phyloP scores from a whole-genome alignment of 2,329 filamentous ascomycete species.

The Beauveria pseudobassiana region DNA sequence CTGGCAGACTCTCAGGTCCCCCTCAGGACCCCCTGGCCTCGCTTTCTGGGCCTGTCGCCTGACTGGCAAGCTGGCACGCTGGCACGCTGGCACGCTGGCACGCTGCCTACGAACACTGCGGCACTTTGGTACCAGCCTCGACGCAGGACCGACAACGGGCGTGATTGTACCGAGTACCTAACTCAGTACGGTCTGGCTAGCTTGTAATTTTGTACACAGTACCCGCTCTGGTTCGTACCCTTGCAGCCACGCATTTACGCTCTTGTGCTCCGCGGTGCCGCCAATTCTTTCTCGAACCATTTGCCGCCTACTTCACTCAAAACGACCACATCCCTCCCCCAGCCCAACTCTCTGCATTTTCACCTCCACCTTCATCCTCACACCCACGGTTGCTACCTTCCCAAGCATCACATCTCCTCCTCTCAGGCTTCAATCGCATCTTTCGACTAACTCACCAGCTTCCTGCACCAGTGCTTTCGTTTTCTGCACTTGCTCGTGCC shows the following conservation, averaged over 20 bases:
- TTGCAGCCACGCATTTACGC: neutral
- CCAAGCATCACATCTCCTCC: neutral
- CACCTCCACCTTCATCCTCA: slow-evolving; percentile 5
- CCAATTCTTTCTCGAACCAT: slow-evolving; percentile 7
- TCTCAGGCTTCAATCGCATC: neutral
- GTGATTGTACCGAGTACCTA: neutral
- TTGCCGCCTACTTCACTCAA: slow-evolving; percentile 8
- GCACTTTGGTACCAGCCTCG: neutral
- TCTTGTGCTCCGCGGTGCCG: slow-evolving; percentile 5
- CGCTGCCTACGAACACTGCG: neutral
- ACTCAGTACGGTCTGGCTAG: too few species aligned
- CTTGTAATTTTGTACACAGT: neutral
- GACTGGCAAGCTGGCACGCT: neutral
- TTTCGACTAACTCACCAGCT: neutral
- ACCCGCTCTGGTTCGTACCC: neutral
- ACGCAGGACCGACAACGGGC: slow-evolving; percentile 1
- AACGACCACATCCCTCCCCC: slow-evolving; percentile 4
- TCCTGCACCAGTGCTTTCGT: neutral
- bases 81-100: neutral
- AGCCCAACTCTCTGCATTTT: slow-evolving; percentile 3
- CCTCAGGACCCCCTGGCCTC: neutral
- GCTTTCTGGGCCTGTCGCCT: too few species aligned
- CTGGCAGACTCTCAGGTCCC: neutral
- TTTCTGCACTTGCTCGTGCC: neutral
- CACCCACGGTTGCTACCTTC: neutral